Percentiles rank a stretch among this genome's conserved stretches.
These are phyloP conservation scores for Apiospora sp. DNA, from an alignment of 2,329 filamentous ascomycete genomes.

Conservation along the genomic window DNA sequence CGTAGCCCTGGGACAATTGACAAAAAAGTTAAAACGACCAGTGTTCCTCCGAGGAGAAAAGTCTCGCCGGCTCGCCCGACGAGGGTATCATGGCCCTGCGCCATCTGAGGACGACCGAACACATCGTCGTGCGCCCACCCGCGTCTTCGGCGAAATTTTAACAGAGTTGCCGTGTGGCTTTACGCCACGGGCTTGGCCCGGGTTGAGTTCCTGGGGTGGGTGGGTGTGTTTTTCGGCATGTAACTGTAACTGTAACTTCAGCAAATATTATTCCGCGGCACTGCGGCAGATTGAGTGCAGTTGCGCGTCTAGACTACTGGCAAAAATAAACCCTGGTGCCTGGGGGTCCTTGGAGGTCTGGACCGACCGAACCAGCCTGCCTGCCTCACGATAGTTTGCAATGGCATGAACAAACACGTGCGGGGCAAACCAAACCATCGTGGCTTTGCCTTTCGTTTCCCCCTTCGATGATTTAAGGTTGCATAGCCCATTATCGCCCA, in stretches of 20 bases:
- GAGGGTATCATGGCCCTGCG: not conserved
- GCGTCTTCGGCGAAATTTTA: not conserved
- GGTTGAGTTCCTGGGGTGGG: not conserved
- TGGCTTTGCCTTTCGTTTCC: not conserved
- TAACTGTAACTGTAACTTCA: not conserved
- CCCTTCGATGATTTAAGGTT: not conserved
- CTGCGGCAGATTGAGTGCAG: slow-evolving; percentile 10
- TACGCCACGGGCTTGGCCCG: not conserved
- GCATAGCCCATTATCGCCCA: not conserved
- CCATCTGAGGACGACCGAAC: no score
- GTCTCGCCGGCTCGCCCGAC: not conserved
- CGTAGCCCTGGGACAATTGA: not conserved
- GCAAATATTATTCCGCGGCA: not conserved
- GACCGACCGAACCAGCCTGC: not conserved
- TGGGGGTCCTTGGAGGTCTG: no score
- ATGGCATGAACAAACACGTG: not conserved
- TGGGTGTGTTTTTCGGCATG: not conserved
- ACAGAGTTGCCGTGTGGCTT: slow-evolving; percentile 4
- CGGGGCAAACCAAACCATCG: slow-evolving; percentile 5
- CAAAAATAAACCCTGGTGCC: not conserved
- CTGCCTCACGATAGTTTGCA: slow-evolving; percentile 4
- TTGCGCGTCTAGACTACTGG: not conserved
- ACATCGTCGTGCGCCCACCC: not conserved
- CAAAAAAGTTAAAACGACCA: not conserved
- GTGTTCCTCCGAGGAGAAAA: not conserved